These are phyloP conservation scores for Knoxia roxburghii DNA, from an alignment of 257 asterid genomes.

Conservation along the genomic window DNA sequence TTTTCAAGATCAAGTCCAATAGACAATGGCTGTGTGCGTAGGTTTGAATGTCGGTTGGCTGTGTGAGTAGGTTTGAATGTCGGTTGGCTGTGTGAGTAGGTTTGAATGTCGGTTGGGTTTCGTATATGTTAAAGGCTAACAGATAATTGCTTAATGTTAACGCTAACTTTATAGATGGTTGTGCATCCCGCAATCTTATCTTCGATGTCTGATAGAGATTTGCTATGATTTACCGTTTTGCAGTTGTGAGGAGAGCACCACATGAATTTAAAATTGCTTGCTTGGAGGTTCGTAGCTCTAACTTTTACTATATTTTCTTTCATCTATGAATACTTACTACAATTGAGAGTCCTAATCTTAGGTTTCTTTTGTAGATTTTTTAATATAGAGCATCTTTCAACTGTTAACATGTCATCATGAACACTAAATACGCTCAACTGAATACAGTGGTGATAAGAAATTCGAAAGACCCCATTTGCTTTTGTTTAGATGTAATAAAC, in stretches of 20 bases:
- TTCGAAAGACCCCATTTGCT: not conserved
- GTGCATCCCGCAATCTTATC: not conserved
- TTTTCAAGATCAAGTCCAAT: not conserved
- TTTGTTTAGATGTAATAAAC: not conserved
- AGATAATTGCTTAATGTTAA: not conserved
- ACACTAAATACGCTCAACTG: no score
- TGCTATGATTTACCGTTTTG: slow-evolving; percentile 28
- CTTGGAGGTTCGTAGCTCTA: slow-evolving; percentile 63
- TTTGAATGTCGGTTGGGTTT: not conserved
- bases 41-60: not conserved
- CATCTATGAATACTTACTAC: not conserved
- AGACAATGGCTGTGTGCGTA: not conserved
- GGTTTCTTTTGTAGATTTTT: not conserved
- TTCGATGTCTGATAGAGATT: not conserved
- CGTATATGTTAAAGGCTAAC: not conserved
- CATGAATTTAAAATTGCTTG: slow-evolving; percentile 93
- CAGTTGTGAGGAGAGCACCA: slow-evolving; percentile 97
- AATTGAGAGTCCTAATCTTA: not conserved
- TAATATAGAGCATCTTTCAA: not conserved
- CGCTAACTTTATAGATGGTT: not conserved
- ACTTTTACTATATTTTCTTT: slow-evolving; percentile 8
- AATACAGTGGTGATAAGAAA: no score
- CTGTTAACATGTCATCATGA: no score
- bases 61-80: no score
- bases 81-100: no score